These are phyloP conservation scores for Phaeosphaeriaceae sp. DNA, from an alignment of 2,329 filamentous ascomycete genomes.

Conservation along the genomic window DNA sequence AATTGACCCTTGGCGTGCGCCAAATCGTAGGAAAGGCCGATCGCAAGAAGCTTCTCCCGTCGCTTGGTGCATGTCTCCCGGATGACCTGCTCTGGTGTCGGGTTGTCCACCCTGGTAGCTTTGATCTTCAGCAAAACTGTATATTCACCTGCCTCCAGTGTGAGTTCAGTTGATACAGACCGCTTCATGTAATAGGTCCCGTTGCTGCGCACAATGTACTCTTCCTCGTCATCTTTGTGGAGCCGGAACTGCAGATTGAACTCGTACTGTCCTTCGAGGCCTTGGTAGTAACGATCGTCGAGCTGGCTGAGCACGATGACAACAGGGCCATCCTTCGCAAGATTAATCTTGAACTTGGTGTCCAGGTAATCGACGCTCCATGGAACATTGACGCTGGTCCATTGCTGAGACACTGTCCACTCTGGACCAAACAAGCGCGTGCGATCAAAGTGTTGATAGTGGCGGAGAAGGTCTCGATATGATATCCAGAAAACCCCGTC, in stretches of 20 bases:
- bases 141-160: conserved; percentile 78
- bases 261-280: conserved; percentile 64
- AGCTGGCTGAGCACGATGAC: conserved; percentile 68
- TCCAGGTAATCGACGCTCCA: conserved; percentile 69
- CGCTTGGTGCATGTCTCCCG: conserved; percentile 67
- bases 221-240: conserved; percentile 66
- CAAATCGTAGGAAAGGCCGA: conserved; percentile 75
- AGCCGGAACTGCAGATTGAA: conserved; percentile 67
- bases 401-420: conserved; percentile 68
- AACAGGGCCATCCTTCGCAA: conserved; percentile 60
- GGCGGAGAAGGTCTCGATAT: conserved; percentile 65
- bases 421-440: conserved; percentile 68
- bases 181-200: conserved; percentile 70
- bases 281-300: conserved; percentile 68
- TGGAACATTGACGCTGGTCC: conserved; percentile 67
- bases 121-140: conserved; percentile 78
- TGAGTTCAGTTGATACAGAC: conserved; percentile 78
- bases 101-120: conserved; percentile 64
- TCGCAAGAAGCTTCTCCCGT: conserved; percentile 76
- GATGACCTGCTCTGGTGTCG: conserved; percentile 72
- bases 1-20: conserved; percentile 72
- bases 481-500: conserved; percentile 74
- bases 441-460: conserved; percentile 68
- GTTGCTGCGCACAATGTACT: conserved; percentile 66
- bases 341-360: conserved; percentile 65